Base-by-base conservation (phyloP, 257 asterid species). In the Rubia yunnanensis region DNA sequence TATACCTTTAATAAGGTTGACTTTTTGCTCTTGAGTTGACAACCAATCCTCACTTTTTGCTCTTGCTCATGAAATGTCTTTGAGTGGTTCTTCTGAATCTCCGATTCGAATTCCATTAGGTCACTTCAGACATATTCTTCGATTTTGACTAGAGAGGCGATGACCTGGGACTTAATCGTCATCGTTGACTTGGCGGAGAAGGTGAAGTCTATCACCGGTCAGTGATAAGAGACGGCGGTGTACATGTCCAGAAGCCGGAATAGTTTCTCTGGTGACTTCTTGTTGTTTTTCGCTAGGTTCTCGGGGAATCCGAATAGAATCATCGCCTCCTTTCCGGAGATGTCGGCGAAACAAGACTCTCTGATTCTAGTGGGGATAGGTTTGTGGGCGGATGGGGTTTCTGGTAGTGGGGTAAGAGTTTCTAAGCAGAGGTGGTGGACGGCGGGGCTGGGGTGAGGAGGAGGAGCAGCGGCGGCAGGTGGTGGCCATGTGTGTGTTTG, bases 181-280 rank as follows among this genome's bases (percentile, higher is more conserved):
- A 68, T 65, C 53, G 83, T 74, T 6, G 96, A 83, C 0, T 80
- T 83, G 72, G 60, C 74, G 2, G 89, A 83, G 77, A 91, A 91
- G 27, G 76, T 83, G 4, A 84, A 76, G 2, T 91, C 94, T 36
- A 88, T 91, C 58, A 79, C 88, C 50, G 91, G 88, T 95, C 89
- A 83, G 72, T 72, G 77, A 0, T 72, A 63, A 62, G 89, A 76
- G 66, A 91, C 80, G 18, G 80, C 91, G 23, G 81, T 63, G 86
- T 86, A 91, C 92, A 86, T 86, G 39, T 88, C 94, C 31, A 91
- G 98, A 5, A 68, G 26, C 4, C 95, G 85, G 79, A 91, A 86
- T 3, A 78, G 67, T 65, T 83, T 88, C 2, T 82, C 91, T 64
- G 85, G 83, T 34, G 82, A 48, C 1, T 64, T 79, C 59, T 76